Evolutionary conservation across 2,329 filamentous ascomycete species (phyloP).

Genomic region (Botrytis galanthina): DNA sequence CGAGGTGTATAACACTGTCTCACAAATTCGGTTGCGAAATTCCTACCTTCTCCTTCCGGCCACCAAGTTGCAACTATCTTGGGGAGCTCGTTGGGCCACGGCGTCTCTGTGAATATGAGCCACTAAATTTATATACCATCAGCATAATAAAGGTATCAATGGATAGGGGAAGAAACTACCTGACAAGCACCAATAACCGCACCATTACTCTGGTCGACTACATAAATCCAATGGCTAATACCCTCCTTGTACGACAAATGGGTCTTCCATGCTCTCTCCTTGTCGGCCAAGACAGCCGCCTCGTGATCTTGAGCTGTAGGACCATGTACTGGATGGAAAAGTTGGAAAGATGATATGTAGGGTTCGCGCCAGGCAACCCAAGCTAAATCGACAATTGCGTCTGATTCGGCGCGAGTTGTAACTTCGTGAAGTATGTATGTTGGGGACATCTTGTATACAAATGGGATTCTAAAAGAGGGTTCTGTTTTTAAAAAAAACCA

Average conservation of each 20-base stretch:
- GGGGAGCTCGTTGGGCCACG: slow-evolving; percentile 11
- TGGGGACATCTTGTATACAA: background rate
- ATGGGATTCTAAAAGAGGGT: too few species aligned
- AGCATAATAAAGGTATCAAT: background rate
- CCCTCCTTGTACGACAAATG: background rate
- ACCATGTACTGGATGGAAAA: background rate
- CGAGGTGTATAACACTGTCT: slow-evolving; percentile 18
- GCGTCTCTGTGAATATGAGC: background rate
- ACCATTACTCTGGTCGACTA: background rate
- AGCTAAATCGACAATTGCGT: background rate
- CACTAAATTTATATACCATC: background rate
- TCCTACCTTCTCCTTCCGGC: slow-evolving; percentile 17
- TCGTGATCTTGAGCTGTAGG: background rate
- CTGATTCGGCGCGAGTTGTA: background rate
- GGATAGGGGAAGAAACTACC: background rate
- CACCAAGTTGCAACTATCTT: slow-evolving; percentile 17
- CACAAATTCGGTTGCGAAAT: slow-evolving; percentile 10
- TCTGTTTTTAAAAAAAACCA: background rate
- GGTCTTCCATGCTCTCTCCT: slow-evolving; percentile 15
- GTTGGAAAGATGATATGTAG: background rate
- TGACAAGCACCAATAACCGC: slow-evolving; percentile 6
- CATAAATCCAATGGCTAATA: slow-evolving; percentile 17
- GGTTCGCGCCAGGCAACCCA: background rate
- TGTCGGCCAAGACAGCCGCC: background rate
- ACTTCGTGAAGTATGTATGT: background rate